phyloP scores from a whole-genome alignment of 2,329 filamentous ascomycete genomes.

The Endothia cerciana region DNA sequence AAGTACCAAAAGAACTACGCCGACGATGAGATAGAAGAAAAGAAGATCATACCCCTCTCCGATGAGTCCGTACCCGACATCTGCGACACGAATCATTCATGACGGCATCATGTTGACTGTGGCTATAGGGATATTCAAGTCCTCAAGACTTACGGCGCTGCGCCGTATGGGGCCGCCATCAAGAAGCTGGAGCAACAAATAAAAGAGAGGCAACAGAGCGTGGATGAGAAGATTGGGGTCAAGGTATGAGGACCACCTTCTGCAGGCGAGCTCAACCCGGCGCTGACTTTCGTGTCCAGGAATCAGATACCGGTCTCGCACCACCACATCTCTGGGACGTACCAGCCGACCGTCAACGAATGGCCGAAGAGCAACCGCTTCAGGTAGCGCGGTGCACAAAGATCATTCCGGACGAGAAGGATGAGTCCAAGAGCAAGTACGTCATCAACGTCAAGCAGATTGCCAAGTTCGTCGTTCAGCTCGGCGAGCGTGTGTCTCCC shows the following conservation, averaged over 20 bases:
- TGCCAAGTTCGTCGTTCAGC: slow-evolving; percentile 97
- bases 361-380: slow-evolving; percentile 96
- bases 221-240: slow-evolving; percentile 97
- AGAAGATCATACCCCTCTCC: slow-evolving; percentile 97
- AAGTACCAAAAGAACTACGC: slow-evolving; percentile 98
- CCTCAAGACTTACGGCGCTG: slow-evolving; percentile 97
- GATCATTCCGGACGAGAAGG: slow-evolving; percentile 96
- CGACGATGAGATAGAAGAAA: slow-evolving; percentile 97
- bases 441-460: slow-evolving; percentile 99
- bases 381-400: slow-evolving; percentile 98
- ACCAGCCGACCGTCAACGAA: slow-evolving; percentile 95
- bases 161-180: slow-evolving; percentile 88
- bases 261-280: slow-evolving; percentile 5
- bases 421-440: slow-evolving; percentile 98
- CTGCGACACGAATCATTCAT: slow-evolving; percentile 9
- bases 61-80: slow-evolving; percentile 65
- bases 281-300: slow-evolving; percentile 51
- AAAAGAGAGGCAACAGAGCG: slow-evolving; percentile 97
- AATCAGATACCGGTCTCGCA: slow-evolving; percentile 97
- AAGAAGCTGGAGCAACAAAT: slow-evolving; percentile 99
- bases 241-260: slow-evolving; percentile 55
- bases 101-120: slow-evolving; percentile 18
- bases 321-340: slow-evolving; percentile 99
- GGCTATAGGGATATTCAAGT: slow-evolving; percentile 89
- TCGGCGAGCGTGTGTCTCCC: slow-evolving; percentile 93